These are phyloP conservation scores for Annona cherimola DNA, from an alignment of 164 flowering plant genomes.

Conservation along the genomic window DNA sequence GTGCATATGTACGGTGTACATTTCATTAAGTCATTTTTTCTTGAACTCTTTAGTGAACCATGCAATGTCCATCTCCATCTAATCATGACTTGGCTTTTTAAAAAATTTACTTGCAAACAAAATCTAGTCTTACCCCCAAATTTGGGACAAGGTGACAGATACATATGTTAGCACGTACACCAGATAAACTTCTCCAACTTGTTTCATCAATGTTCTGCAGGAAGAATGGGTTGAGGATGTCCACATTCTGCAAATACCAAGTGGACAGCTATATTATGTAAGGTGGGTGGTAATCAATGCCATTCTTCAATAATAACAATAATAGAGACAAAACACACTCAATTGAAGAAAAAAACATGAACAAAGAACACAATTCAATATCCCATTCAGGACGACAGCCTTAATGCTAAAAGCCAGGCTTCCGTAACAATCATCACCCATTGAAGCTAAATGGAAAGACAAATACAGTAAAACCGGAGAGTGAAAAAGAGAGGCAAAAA, in stretches of 20 bases:
- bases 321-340: neutral
- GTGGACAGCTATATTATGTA: neutral
- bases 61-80: too few relatives aligned
- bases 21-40: too few relatives aligned
- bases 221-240: conserved; percentile 31
- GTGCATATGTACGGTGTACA: too few relatives aligned
- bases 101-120: neutral
- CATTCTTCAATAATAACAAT: neutral
- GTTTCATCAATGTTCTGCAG: conserved; percentile 41
- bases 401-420: too few relatives aligned
- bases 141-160: conserved; percentile 56
- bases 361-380: neutral
- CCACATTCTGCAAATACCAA: conserved; percentile 38
- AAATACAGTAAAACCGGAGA: too few relatives aligned
- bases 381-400: too few relatives aligned
- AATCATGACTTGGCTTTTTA: too few relatives aligned
- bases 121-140: conserved; percentile 32
- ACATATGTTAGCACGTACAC: conserved; percentile 40
- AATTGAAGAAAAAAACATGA: neutral
- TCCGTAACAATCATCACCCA: too few relatives aligned
- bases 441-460: too few relatives aligned
- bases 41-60: too few relatives aligned
- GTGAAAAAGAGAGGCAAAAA: too few relatives aligned
- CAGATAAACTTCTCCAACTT: conserved; percentile 59
- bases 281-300: neutral